Evolutionary conservation across 23 red algal species (phyloP).

Genomic region (Porphyridium purpureum): DNA sequence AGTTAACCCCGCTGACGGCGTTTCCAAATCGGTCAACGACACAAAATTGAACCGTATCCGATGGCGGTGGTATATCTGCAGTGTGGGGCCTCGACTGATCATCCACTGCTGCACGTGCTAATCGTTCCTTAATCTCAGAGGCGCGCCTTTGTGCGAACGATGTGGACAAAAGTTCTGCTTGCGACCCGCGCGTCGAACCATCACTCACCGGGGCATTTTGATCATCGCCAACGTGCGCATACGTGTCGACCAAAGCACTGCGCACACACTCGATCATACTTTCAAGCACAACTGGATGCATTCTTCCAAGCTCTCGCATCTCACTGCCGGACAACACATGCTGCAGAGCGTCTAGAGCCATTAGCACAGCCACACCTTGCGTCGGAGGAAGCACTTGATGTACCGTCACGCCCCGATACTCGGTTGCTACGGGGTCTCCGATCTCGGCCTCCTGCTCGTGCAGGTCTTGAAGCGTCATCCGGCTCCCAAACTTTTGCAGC

Average conservation of each 20-base stretch:
- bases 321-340: no score
- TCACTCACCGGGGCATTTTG: no score
- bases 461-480: slow-evolving; percentile 3
- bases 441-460: not conserved
- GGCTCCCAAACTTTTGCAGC: slow-evolving; percentile 14
- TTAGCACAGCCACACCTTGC: slow-evolving; percentile 61
- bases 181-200: no score
- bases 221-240: no score
- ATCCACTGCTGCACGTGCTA: no score
- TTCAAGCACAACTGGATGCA: slow-evolving; percentile 14
- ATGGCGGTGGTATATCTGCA: no score
- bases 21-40: slow-evolving; percentile 71
- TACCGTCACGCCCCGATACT: slow-evolving; percentile 50
- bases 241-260: slow-evolving; percentile 19
- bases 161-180: no score
- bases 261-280: slow-evolving; percentile 60
- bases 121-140: no score
- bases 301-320: no score
- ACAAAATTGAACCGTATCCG: slow-evolving; percentile 88
- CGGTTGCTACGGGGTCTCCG: slow-evolving; percentile 17
- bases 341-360: no score
- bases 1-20: slow-evolving; percentile 58
- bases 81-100: no score
- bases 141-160: no score
- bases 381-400: slow-evolving; percentile 61